A percentile compares a stretch with the other conserved stretches of the same genome.
Evolutionary conservation across 169 alveolate genomes (phyloP).

Genomic region (Plasmodium sp.): DNA sequence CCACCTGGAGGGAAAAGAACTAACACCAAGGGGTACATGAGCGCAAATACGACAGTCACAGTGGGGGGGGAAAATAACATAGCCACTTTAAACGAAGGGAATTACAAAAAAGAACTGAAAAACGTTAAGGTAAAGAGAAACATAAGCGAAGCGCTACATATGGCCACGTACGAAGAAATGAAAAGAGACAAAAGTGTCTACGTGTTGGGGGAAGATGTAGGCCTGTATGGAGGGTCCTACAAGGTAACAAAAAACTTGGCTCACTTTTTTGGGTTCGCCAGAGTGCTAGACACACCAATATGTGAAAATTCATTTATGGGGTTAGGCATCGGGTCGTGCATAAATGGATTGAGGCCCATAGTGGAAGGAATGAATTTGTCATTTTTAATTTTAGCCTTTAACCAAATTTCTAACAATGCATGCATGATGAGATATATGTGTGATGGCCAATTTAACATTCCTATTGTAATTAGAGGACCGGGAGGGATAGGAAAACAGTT

Average conservation of each 20-base stretch:
- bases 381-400: constrained; percentile 92
- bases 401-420: constrained; percentile 92
- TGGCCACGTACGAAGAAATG: constrained; percentile 94
- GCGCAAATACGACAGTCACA: neutral
- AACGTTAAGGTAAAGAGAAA: constrained; percentile 84
- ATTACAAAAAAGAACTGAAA: constrained; percentile 61
- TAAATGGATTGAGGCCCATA: constrained; percentile 91
- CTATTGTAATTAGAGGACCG: constrained; percentile 94
- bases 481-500: constrained; percentile 95
- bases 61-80: neutral
- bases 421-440: constrained; percentile 91
- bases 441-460: constrained; percentile 88
- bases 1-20: neutral
- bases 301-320: constrained; percentile 92
- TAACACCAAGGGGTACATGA: neutral
- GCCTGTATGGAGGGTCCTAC: constrained; percentile 93
- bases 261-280: constrained; percentile 86
- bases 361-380: constrained; percentile 94
- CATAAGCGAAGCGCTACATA: constrained; percentile 91
- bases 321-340: constrained; percentile 86
- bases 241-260: constrained; percentile 92
- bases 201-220: constrained; percentile 95
- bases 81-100: constrained; percentile 48
- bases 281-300: constrained; percentile 95
- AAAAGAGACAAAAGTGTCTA: constrained; percentile 91